Base-by-base conservation (phyloP, 768 basidiomycete genomes). In the Leucocoprinus birnbaumii region DNA sequence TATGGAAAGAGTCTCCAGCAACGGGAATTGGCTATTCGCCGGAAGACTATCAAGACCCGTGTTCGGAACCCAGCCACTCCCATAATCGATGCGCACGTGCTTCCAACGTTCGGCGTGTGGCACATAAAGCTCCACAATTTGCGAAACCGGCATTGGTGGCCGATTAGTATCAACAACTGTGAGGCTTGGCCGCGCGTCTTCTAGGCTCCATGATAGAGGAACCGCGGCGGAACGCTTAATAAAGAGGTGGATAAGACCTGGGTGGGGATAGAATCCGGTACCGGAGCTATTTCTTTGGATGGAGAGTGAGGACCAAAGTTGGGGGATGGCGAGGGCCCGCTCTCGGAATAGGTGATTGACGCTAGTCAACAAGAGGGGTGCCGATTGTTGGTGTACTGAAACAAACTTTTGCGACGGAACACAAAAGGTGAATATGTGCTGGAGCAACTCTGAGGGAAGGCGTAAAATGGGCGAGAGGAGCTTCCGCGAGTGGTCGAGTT, bases 71-170 rank as follows among this genome's bases (percentile, higher is more conserved):
- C 60, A 63, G 37, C 53, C 55, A 25, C 60, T 65, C 18, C 55
- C 56, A 57, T 64, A 66, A 38, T 61, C 55, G 1, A 71, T 48
- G 26, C 56, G 62, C 25, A 66, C 59, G 26, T 57, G 57, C 48
- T 59, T 58, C 66, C 68, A 69, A 14, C 67, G 62, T 24, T 58
- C 22, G 37, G 61, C 59, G 57, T 68, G 65, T 3, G 65, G 64
- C 2, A 63, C 51, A 47, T 62, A 67, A 7, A 68, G 55, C 40
- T 63, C 63, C 26, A 69, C 55, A 41, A 65, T 48, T 3, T 55
- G 50, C 25, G 62, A 62, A 43, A 63, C 57, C 22, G 46, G 55
- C 54, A 55, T 55, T 11, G 54, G 54, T 43, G 54, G 54, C 18
- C 27, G 54, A 49, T 55, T 55, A 19, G 54, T 49, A 48, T 55